Percentiles rank a stretch among this genome's conserved stretches.
phyloP scores from a whole-genome alignment of 169 alveolate genomes.

The Plasmodium fragile region DNA sequence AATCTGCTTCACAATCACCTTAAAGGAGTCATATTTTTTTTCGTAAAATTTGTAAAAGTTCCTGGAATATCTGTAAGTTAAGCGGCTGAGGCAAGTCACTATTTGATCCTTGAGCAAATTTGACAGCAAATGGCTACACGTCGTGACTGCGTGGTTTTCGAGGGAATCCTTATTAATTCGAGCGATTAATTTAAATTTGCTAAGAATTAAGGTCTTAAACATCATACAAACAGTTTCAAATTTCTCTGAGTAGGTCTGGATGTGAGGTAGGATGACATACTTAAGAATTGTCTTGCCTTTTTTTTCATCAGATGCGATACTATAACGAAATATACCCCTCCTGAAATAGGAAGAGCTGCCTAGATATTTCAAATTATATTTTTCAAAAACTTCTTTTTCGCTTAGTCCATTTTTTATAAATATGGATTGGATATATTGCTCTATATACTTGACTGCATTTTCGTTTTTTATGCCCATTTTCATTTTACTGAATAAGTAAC shows the following conservation, averaged over 20 bases:
- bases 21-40: slow-evolving; percentile 51
- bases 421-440: slow-evolving; percentile 80
- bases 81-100: slow-evolving; percentile 9
- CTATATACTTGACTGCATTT: slow-evolving; percentile 68
- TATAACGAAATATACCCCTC: slow-evolving; percentile 86
- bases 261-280: slow-evolving; percentile 95
- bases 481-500: slow-evolving; percentile 49
- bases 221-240: slow-evolving; percentile 94
- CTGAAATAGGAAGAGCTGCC: slow-evolving; percentile 88
- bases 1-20: slow-evolving; percentile 47
- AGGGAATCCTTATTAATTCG: slow-evolving; percentile 41
- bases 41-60: slow-evolving; percentile 22
- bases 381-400: slow-evolving; percentile 90
- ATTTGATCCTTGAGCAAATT: slow-evolving; percentile 52
- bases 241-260: slow-evolving; percentile 93
- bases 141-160: slow-evolving; percentile 75
- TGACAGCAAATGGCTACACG: slow-evolving; percentile 56
- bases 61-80: not conserved
- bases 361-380: slow-evolving; percentile 87
- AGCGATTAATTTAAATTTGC: slow-evolving; percentile 91
- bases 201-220: slow-evolving; percentile 95
- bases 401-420: slow-evolving; percentile 81
- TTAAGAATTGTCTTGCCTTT: slow-evolving; percentile 95
- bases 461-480: slow-evolving; percentile 61
- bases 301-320: slow-evolving; percentile 94